Evolutionary conservation across 2,329 filamentous ascomycete genomes (phyloP), one percentile per base, ranked within the genome.

Genomic region (Arthrobotrys iridis): DNA sequence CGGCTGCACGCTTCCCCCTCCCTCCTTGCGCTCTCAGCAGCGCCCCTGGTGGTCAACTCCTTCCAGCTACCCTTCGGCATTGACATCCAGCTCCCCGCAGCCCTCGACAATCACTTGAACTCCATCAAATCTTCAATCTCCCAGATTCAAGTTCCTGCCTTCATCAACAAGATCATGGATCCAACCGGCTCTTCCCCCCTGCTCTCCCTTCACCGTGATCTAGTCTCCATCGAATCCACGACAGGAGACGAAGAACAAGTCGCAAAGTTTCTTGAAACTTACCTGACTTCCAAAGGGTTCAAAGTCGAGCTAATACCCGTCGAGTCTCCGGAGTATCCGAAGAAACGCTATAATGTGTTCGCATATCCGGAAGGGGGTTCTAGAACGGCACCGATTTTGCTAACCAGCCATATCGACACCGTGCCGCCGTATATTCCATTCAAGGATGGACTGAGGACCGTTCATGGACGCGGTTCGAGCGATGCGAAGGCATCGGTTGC

Each of bases 401-500:
- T 93, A 0, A 89, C 89, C 0, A 93, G 90, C 67, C 93, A 97
- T 81, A 94, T 96, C 79, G 93, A 97, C 79, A 87, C 87, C 1
- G 90, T 92, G 0, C 90, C 91, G 0, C 91, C 91, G 0, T 88
- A 87, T 81, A 90, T 92, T 72, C 89, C 89, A 0, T 93, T 93
- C 81, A 84, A 84, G 43, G 79, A 77, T 76, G 78, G 78, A 57
- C 79, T 80, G 13, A 80, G 84, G 35, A 84, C 82, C 11, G 91
- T 94, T 73, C 87, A 85, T 59, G 92, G 92, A 1, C 88, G 92
- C 30, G 92, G 92, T 57, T 89, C 86, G 62, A 91, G 93, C 18
- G 92, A 90, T 80, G 89, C 88, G 78, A 91, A 91, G 80, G 89
- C 84, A 11, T 87, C 86, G 79, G 85, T 95, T 10, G 91, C 92